Conservation (phyloP, 257 asterid genomes). For the Perilla frutescens region DNA sequence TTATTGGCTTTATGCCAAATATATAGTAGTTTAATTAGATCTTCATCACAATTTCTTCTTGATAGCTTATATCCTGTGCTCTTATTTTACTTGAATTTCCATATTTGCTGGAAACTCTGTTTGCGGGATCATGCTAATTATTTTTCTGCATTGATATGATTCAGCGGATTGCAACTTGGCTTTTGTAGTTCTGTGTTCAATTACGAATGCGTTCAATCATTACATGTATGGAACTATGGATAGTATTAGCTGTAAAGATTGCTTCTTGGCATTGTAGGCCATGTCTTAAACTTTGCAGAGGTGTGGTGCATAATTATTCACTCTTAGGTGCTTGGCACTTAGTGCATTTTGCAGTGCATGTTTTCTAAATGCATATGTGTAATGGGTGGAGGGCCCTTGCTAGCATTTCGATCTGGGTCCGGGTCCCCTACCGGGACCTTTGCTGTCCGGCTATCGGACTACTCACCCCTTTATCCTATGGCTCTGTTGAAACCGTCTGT, state of each 20-base stretch:
- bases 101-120: conserved; percentile 5
- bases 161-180: neutral
- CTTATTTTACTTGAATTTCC: conserved; percentile 2
- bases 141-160: neutral
- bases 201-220: neutral
- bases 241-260: conserved; percentile 16
- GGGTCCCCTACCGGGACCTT: conserved; percentile 5
- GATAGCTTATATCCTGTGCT: neutral
- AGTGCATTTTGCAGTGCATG: conserved; percentile 20
- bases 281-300: conserved; percentile 28
- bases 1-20: conserved; percentile 29
- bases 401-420: neutral
- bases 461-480: too few species aligned
- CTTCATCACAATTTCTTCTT: conserved; percentile 11
- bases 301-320: conserved; percentile 15
- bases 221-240: neutral
- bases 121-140: neutral
- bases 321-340: conserved; percentile 16
- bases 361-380: neutral
- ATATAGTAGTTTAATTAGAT: conserved; percentile 34
- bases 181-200: neutral
- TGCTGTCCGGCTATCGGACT: neutral
- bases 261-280: conserved; percentile 25
- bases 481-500: neutral
- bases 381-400: conserved; percentile 33